Base-by-base conservation (phyloP, 345 rosid species). In the Atalantia buxifolia region DNA sequence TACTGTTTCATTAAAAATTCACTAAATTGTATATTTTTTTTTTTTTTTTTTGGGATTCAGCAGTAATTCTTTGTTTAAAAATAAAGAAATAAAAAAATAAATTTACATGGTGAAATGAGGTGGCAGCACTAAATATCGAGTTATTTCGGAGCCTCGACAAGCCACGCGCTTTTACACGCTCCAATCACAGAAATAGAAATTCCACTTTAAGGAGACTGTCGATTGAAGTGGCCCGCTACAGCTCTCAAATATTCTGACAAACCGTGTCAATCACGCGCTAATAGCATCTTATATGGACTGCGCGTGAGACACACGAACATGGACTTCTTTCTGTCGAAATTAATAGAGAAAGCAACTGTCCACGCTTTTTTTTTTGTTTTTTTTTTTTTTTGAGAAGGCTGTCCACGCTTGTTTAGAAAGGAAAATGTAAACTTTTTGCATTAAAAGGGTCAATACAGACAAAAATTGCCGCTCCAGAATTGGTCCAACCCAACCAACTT, bases 401-500 rank as follows among this genome's bases (percentile, higher is more conserved):
- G 16, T 7, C 24, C 57, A 75, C 61, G 9, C 45, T 28, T 45
- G 45, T 42, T 28, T n/a, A n/a, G n/a, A n/a, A n/a, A n/a, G n/a
- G 18, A 18, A 60, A 2, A 60, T 25, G 10, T 2, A 18, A 40
- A 21, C 70, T 63, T 75, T 75, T 28, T 1, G 61, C 70, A 75
- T 19, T 64, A 5, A 63, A 63, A 28, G 42, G 18, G 9, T 0
- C 19, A 8, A 53, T 53, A 6, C 6, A 7, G 71, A 64, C 78
- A 75, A 64, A n/a, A 1, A 42, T 21, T 21, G 78, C 70, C 78
- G 78, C 78, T 71, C 78, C 28, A 9, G 69, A 9, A 30, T 62
- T 0, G 63, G 40, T n/a, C 61, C 21, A 53, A 13, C 19, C 21
- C 78, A 48, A 75, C 61, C 0, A 62, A 48, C 22, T 42, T 33